Conservation (phyloP, 2,329 filamentous ascomycete species). For the Fusarium floridanum region DNA sequence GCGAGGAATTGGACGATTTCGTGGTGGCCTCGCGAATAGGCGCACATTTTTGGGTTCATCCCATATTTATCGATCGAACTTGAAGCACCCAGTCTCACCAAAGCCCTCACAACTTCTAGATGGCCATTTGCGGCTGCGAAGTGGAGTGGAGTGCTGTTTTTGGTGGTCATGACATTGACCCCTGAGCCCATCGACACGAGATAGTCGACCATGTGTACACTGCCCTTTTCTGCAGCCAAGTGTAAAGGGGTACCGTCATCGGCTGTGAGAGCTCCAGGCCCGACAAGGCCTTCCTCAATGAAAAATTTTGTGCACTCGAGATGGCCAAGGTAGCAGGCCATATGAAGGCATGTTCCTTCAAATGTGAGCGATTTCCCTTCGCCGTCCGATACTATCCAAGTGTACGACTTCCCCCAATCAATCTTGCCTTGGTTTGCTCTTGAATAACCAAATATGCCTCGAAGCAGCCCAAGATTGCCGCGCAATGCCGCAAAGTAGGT, state of each 20-base stretch:
- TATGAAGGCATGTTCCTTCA: neutral
- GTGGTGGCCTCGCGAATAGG: neutral
- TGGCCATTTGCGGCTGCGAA: neutral
- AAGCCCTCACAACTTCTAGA: neutral
- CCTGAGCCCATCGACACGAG: neutral
- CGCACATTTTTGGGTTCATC: neutral
- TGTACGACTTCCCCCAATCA: neutral
- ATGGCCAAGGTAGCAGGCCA: neutral
- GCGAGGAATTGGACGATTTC: neutral
- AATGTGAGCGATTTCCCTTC: too few relatives aligned
- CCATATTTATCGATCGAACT: neutral
- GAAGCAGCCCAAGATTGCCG: neutral
- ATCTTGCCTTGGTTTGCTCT: neutral
- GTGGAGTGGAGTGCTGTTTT: neutral
- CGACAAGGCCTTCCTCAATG: neutral
- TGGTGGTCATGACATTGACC: neutral
- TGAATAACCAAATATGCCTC: neutral
- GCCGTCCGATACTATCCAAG: too few relatives aligned
- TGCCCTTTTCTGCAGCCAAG: neutral
- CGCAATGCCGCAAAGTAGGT: neutral
- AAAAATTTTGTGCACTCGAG: neutral
- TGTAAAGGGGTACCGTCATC: neutral
- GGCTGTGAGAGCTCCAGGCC: too few relatives aligned
- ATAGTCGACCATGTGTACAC: neutral
- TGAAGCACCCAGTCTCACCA: neutral